These are phyloP conservation scores for Tympanopsis confertula DNA, from an alignment of 2,329 filamentous ascomycete genomes.

Conservation along the genomic window DNA sequence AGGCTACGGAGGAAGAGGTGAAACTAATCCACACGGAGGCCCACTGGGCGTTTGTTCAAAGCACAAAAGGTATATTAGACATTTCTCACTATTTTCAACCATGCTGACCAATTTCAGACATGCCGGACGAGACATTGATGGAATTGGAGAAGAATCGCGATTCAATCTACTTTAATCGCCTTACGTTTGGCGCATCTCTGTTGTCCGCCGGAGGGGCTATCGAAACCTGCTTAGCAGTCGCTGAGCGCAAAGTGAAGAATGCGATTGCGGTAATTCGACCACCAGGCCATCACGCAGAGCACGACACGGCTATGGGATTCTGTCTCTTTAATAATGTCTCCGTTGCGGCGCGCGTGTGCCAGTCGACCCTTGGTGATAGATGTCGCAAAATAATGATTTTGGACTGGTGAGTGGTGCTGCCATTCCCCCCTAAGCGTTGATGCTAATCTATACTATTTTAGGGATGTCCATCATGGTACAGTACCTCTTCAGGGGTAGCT, in stretches of 20 bases:
- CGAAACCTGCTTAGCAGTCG: constrained; percentile 52
- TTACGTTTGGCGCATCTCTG: constrained; percentile 44
- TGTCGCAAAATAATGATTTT: constrained; percentile 56
- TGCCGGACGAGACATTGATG: constrained; percentile 35
- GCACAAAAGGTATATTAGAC: constrained; percentile 27
- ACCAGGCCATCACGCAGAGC: constrained; percentile 58
- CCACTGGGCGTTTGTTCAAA: constrained; percentile 47
- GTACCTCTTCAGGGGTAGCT: neutral
- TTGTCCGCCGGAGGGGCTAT: constrained; percentile 57
- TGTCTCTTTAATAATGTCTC: constrained; percentile 62
- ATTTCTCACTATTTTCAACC: constrained; percentile 5
- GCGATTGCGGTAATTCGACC: constrained; percentile 58
- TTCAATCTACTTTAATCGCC: constrained; percentile 42
- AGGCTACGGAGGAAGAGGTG: constrained; percentile 46
- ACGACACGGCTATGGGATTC: constrained; percentile 50
- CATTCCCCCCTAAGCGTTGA: neutral
- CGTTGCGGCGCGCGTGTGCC: constrained; percentile 51
- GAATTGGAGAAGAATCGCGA: constrained; percentile 32
- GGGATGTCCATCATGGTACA: constrained; percentile 58
- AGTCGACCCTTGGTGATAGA: constrained; percentile 39
- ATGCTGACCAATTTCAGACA: constrained; percentile 19
- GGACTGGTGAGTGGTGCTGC: constrained; percentile 40
- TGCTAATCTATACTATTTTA: constrained; percentile 9
- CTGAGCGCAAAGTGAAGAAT: constrained; percentile 50
- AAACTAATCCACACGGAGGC: constrained; percentile 42